Conservation (phyloP, 768 basidiomycete genomes). For the Baorangia bicolor region DNA sequence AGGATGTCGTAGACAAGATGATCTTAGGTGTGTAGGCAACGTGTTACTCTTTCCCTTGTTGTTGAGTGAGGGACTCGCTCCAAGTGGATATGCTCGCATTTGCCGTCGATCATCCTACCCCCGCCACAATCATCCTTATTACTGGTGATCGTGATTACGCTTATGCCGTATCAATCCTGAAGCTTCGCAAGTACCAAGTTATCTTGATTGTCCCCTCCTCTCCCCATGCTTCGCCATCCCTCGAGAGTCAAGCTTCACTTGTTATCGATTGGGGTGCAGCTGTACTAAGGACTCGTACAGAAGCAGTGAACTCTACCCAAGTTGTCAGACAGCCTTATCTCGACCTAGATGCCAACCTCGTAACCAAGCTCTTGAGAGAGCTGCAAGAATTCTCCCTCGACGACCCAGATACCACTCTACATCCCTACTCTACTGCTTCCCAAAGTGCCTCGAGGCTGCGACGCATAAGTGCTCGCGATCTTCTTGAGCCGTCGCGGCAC, state of each 20-base stretch:
- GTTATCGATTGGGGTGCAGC: conserved; percentile 51
- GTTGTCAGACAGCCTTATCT: conserved; percentile 25
- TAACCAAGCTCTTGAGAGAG: conserved; percentile 22
- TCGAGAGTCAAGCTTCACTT: conserved; percentile 54
- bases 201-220: conserved; percentile 46
- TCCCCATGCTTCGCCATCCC: conserved; percentile 39
- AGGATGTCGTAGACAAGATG: conserved; percentile 46
- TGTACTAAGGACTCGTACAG: conserved; percentile 34
- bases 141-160: conserved; percentile 67
- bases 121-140: conserved; percentile 59
- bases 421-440: neutral
- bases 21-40: conserved; percentile 37
- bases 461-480: conserved; percentile 23
- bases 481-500: conserved; percentile 20
- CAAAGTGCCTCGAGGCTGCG: conserved; percentile 9
- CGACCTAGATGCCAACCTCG: conserved; percentile 26
- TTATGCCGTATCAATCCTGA: conserved; percentile 58
- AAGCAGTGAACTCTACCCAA: conserved; percentile 10
- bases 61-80: conserved; percentile 2
- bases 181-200: conserved; percentile 52
- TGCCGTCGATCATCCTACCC: conserved; percentile 58
- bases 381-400: conserved; percentile 15
- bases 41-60: neutral
- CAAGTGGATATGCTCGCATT: conserved; percentile 67
- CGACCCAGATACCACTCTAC: conserved; percentile 11